Conservation (phyloP, 257 asterid species). For the Coffea eugenioides region DNA sequence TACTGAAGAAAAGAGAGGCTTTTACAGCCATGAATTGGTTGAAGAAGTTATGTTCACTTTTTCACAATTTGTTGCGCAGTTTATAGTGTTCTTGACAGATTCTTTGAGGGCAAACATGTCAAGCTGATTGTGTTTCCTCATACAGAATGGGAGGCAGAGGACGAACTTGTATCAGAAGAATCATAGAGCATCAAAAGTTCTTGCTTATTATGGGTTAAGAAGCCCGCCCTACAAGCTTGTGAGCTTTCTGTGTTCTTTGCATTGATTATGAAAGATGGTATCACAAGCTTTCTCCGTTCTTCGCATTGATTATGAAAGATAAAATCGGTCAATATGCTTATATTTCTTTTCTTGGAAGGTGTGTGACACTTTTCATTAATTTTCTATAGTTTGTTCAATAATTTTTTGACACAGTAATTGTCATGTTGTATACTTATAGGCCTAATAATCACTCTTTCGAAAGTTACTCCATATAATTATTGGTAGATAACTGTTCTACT, state of each 20-base stretch:
- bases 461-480: too few relatives aligned
- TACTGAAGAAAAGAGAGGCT: not conserved
- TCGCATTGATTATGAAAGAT: not conserved
- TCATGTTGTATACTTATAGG: too few relatives aligned
- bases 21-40: not conserved
- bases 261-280: not conserved
- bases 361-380: too few relatives aligned
- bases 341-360: too few relatives aligned
- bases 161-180: conserved; percentile 16
- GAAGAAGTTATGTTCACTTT: not conserved
- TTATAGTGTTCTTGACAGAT: not conserved
- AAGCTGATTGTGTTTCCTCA: conserved; percentile 5
- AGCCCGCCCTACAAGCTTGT: conserved; percentile 82
- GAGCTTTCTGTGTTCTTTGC: conserved; percentile 26
- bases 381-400: too few relatives aligned
- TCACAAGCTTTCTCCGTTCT: conserved; percentile 22
- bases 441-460: too few relatives aligned
- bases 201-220: conserved; percentile 77
- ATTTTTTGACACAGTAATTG: too few relatives aligned
- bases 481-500: too few relatives aligned
- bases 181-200: conserved; percentile 32
- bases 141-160: conserved; percentile 53
- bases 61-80: not conserved
- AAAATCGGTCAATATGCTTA: too few relatives aligned
- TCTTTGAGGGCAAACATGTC: not conserved